Conservation (phyloP, 1,284 basidiomycete species). For the Thelephora terrestris region DNA sequence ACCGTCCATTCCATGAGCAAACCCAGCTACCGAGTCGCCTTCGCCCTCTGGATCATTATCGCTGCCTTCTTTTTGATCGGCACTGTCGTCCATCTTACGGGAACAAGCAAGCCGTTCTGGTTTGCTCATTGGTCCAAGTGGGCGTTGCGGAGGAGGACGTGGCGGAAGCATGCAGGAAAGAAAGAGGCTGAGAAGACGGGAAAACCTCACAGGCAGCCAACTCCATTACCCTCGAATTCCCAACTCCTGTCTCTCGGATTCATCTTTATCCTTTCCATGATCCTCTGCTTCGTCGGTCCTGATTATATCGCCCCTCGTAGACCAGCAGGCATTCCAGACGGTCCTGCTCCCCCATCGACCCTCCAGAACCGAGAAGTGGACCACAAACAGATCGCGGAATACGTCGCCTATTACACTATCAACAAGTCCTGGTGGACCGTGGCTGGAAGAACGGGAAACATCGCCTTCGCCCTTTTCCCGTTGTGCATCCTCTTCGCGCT, state of each 20-base stretch:
- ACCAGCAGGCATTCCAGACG: conserved; percentile 19
- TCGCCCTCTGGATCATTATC: conserved; percentile 43
- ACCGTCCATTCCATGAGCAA: conserved; percentile 41
- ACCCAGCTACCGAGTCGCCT: conserved; percentile 44
- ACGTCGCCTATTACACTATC: conserved; percentile 50
- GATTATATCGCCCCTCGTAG: conserved; percentile 63
- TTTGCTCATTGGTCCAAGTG: conserved; percentile 46
- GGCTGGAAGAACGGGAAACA: conserved; percentile 63
- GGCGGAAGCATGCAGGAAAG: conserved; percentile 30
- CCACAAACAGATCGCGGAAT: conserved; percentile 14
- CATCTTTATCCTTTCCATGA: conserved; percentile 33
- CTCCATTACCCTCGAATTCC: conserved; percentile 51
- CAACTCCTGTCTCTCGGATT: conserved; percentile 39
- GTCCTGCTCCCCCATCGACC: conserved; percentile 8
- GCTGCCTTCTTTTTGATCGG: conserved; percentile 30
- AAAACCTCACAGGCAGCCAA: conserved; percentile 32
- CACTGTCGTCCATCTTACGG: conserved; percentile 31
- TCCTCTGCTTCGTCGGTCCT: conserved; percentile 52
- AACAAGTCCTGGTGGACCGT: conserved; percentile 72
- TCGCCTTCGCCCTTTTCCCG: conserved; percentile 73
- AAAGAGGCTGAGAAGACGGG: conserved; percentile 22
- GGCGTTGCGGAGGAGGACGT: conserved; percentile 42
- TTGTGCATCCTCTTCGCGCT: conserved; percentile 70
- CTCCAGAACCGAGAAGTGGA: background rate
- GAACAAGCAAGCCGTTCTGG: conserved; percentile 30